These are phyloP conservation scores for Vitis hybrid DNA, from an alignment of 177 flowering plant genomes.

Conservation along the genomic window DNA sequence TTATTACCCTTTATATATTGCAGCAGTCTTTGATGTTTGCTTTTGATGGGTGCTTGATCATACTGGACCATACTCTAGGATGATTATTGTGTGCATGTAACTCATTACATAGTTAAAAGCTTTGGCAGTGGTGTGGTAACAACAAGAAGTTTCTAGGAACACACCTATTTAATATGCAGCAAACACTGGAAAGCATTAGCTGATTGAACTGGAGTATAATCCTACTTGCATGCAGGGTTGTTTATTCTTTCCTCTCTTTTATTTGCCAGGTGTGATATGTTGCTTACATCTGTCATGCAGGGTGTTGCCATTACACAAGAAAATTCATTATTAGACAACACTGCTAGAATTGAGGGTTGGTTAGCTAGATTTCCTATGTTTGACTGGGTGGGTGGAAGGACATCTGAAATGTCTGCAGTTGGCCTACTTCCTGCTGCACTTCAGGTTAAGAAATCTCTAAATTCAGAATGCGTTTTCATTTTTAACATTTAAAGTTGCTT, in stretches of 20 bases:
- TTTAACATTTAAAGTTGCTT: neutral
- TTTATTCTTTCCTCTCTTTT: neutral
- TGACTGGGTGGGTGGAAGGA: constrained; percentile 99
- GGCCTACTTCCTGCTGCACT: constrained; percentile 97
- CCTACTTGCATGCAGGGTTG: neutral
- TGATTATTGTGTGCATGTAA: neutral
- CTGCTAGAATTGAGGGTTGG: constrained; percentile 95
- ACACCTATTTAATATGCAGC: neutral
- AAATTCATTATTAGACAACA: constrained; percentile 85
- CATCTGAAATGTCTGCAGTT: constrained; percentile 98
- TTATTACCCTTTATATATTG: neutral
- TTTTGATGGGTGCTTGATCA: neutral
- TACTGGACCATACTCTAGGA: neutral
- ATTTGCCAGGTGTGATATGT: neutral
- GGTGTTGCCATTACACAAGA: constrained; percentile 99
- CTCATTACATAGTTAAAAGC: neutral
- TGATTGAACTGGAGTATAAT: neutral
- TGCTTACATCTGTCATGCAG: constrained; percentile 35
- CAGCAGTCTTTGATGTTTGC: neutral
- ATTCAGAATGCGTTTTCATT: constrained; percentile 5
- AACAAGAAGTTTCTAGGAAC: neutral
- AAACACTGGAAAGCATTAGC: neutral
- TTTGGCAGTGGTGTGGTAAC: neutral
- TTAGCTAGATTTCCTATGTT: constrained; percentile 97
- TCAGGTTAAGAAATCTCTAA: constrained; percentile 49